Conservation (phyloP, 2,329 filamentous ascomycete genomes). For the Penicillium sp. region DNA sequence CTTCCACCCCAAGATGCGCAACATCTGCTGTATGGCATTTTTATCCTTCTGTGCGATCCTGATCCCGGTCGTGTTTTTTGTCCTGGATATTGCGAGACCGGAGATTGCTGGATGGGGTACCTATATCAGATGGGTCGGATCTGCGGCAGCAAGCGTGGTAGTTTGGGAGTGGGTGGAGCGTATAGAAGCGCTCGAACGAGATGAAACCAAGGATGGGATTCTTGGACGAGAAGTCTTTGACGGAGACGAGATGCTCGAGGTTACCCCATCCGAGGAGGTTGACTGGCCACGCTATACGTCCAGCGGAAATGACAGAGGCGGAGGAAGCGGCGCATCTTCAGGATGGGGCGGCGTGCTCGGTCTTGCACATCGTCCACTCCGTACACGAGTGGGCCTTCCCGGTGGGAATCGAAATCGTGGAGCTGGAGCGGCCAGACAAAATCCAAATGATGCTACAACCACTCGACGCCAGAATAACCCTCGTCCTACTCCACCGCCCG, state of each 20-base stretch:
- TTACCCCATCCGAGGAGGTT: conserved; percentile 58
- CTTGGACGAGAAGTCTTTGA: conserved; percentile 88
- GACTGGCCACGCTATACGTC: conserved; percentile 43
- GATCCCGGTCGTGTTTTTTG: conserved; percentile 89
- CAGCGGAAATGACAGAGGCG: conserved; percentile 41
- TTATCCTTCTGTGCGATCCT: conserved; percentile 78
- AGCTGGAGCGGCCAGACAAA: conserved; percentile 4
- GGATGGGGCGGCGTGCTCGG: conserved; percentile 42
- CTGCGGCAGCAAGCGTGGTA: conserved; percentile 89
- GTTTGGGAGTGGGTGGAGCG: conserved; percentile 98
- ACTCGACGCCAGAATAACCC: conserved; percentile 17
- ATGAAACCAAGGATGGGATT: conserved; percentile 92
- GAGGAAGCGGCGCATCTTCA: conserved; percentile 35
- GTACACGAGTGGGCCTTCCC: conserved; percentile 33
- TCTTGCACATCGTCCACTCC: conserved; percentile 36
- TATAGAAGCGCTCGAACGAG: conserved; percentile 85
- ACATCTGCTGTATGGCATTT: conserved; percentile 75
- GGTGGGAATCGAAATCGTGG: conserved; percentile 23
- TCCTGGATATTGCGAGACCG: conserved; percentile 81
- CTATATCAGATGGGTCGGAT: conserved; percentile 94
- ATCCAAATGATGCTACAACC: conserved; percentile 13
- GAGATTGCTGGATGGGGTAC: conserved; percentile 90
- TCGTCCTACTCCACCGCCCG: conserved; percentile 46
- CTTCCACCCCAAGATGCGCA: conserved; percentile 86
- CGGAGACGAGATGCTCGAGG: conserved; percentile 85